These are phyloP conservation scores for Maudiozyma barnettii DNA, from an alignment of 805 yeast species.

Conservation along the genomic window DNA sequence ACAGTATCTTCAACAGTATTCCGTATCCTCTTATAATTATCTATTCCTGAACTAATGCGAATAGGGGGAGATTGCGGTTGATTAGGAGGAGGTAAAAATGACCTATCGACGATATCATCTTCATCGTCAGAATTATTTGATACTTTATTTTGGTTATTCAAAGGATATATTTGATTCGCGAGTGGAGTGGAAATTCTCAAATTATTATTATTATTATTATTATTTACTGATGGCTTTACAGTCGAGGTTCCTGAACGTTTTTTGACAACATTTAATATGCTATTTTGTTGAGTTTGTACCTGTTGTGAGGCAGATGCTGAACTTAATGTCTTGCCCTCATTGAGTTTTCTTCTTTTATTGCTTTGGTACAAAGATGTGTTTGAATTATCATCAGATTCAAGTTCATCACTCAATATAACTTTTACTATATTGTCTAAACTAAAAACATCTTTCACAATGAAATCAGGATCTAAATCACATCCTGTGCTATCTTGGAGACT, in stretches of 20 bases:
- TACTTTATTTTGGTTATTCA: conserved; percentile 10
- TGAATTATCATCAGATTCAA: conserved; percentile 21
- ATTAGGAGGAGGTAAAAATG: conserved; percentile 31
- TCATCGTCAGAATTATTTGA: conserved; percentile 25
- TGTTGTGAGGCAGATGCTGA: conserved; percentile 7
- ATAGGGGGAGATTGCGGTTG: conserved; percentile 32
- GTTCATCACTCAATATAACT: conserved; percentile 36
- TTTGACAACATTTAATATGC: conserved; percentile 17
- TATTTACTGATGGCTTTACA: conserved; percentile 4
- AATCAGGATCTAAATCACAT: conserved; percentile 78
- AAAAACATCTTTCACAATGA: conserved; percentile 54
- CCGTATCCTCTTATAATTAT: conserved; percentile 24
- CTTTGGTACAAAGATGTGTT: conserved; percentile 19
- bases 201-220: conserved; percentile 6
- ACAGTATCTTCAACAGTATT: conserved; percentile 30
- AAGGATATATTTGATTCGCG: conserved; percentile 33
- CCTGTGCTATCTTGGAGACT: conserved; percentile 56
- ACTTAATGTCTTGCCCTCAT: conserved; percentile 8
- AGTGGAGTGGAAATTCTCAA: conserved; percentile 33
- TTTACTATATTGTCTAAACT: conserved; percentile 38
- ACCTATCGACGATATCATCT: conserved; percentile 26
- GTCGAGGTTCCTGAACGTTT: conserved; percentile 11
- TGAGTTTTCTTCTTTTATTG: conserved; percentile 19
- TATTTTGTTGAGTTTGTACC: conserved; percentile 6
- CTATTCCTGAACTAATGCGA: conserved; percentile 30